Evolutionary conservation across 805 yeast species (phyloP), one percentile per base, ranked within the genome.

Genomic region (Isabelozyma heimii): DNA sequence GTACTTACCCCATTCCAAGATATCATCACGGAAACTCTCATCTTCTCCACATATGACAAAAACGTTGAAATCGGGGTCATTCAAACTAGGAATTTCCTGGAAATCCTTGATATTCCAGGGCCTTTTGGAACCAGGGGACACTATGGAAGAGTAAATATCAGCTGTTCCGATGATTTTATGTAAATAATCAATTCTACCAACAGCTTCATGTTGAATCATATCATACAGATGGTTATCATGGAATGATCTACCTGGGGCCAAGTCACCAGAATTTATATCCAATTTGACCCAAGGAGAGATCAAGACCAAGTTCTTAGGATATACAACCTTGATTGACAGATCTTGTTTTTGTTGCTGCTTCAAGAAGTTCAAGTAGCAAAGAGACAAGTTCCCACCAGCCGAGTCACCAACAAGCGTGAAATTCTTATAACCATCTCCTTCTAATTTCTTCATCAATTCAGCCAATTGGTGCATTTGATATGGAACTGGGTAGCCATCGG

Each of bases 251-350:
- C 76, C 76, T 5, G 67, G 63, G 10, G 44, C 46, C 8, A 53
- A 49, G 37, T 62, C 65, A 1, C 55, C 44, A 3, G 45, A 48
- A 2, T 52, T 56, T 1, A 70, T 67, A 7, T 49, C 43, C 45
- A 72, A 45, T 28, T 63, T 62, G 15, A 70, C 69, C 79, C 79
- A 73, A 0, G 79, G 79, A 44, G 67, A 59, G 40, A 70, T 53
- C 35, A 70, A 56, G 2, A 68, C 43, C 20, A 62, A 48, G 40
- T 61, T 59, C 13, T 51, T 54, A 0, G 74, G 76, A 53, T 52
- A 67, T 1, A 59, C 51, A 27, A 56, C 47, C 3, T 47, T 39
- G 7, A 55, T 52, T 3, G 17, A 37, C 4, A 27, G 17, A 14
- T 40, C 30, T 10, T 47, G 51, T 30, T 49, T 46, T 2, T 37